Evolutionary conservation across 192 early-diverging fungal genomes (phyloP).

Genomic region (Coemansia sp.): DNA sequence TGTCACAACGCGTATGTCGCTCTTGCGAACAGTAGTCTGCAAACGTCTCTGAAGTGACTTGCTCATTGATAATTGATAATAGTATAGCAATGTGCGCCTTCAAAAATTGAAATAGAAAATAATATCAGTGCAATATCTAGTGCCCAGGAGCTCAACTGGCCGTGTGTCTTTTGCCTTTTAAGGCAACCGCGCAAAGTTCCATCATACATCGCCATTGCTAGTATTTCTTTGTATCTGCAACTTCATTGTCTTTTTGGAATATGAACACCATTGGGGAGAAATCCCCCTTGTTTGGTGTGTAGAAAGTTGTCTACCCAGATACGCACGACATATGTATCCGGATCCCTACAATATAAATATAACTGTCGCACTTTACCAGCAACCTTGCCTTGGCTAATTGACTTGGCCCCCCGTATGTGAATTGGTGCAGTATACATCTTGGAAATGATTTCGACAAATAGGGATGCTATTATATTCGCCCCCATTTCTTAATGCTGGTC

Average conservation of each 20-base stretch:
- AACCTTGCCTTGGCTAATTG: not conserved
- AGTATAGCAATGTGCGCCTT: not conserved
- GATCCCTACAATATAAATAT: not conserved
- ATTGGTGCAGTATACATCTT: not conserved
- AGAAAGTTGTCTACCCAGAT: not conserved
- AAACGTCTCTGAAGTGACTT: slow-evolving; percentile 27
- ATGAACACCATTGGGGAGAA: not conserved
- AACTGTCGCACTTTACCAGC: not conserved
- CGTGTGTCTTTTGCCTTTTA: not conserved
- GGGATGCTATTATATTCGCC: not conserved
- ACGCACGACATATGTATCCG: not conserved
- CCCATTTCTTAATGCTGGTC: not conserved
- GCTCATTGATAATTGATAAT: not conserved
- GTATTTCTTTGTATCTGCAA: not conserved
- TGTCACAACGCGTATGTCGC: slow-evolving; percentile 48
- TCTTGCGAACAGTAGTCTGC: slow-evolving; percentile 37
- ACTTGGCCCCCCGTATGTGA: not conserved
- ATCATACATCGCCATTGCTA: not conserved
- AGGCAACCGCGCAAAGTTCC: not conserved
- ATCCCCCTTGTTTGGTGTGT: not conserved
- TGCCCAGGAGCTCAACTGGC: not conserved
- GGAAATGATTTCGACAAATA: not conserved
- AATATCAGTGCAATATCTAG: not conserved
- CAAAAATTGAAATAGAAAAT: not conserved
- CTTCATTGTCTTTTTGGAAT: not conserved